Conservation (phyloP, 164 flowering plant species). For the Malania oleifera region DNA sequence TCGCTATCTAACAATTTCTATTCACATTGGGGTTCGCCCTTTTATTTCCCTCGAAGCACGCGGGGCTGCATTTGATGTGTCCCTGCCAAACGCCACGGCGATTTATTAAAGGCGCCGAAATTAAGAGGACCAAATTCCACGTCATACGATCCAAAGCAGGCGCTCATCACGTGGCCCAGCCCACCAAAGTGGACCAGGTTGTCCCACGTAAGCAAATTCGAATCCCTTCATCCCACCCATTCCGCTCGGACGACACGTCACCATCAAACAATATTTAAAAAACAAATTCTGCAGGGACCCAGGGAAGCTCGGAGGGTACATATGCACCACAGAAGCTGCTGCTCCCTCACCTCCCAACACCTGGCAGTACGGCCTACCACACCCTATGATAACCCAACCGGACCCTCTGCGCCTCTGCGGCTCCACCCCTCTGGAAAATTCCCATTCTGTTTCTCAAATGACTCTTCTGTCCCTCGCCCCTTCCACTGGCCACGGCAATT, state of each 20-base stretch:
- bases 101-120: too few relatives aligned
- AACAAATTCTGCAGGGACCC: conserved; percentile 14
- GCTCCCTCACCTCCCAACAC: conserved; percentile 19
- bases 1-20: too few relatives aligned
- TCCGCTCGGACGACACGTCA: conserved; percentile 17
- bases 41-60: too few relatives aligned
- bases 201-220: conserved; percentile 19
- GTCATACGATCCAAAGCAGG: conserved; percentile 2
- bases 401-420: too few relatives aligned
- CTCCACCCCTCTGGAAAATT: background rate
- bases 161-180: background rate
- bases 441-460: too few relatives aligned
- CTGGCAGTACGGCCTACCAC: conserved; percentile 15
- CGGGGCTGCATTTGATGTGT: too few relatives aligned
- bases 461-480: background rate
- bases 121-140: background rate
- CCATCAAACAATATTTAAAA: too few relatives aligned
- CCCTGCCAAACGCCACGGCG: too few relatives aligned
- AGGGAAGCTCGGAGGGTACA: background rate
- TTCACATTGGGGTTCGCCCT: too few relatives aligned
- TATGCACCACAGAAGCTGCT: conserved; percentile 2
- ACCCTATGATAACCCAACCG: background rate
- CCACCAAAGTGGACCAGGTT: background rate
- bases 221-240: conserved; percentile 8
- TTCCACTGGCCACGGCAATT: too few relatives aligned